Evolutionary conservation across 164 flowering plant species (phyloP).

Genomic region (Taxillus chinensis): DNA sequence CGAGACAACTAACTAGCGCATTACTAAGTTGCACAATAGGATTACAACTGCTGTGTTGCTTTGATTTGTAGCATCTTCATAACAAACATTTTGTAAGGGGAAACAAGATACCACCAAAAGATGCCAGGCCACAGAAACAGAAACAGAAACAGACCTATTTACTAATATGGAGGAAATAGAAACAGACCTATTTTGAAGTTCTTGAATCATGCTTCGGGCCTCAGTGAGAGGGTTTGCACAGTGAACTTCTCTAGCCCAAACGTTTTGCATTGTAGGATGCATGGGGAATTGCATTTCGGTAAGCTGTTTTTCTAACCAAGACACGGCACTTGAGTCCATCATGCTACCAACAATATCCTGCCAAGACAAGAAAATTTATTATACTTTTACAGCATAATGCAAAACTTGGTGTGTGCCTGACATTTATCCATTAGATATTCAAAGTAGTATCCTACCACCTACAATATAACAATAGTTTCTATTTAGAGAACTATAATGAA

Average conservation of each 20-base stretch:
- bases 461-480: too few relatives aligned
- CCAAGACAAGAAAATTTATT: constrained; percentile 5
- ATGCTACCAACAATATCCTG: constrained; percentile 42
- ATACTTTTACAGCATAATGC: neutral
- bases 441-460: neutral
- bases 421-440: neutral
- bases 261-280: constrained; percentile 26
- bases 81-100: too few relatives aligned
- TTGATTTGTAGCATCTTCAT: too few relatives aligned
- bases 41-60: too few relatives aligned
- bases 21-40: too few relatives aligned
- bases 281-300: constrained; percentile 21
- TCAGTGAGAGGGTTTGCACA: constrained; percentile 29
- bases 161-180: too few relatives aligned
- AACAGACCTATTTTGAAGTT: constrained; percentile 20
- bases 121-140: too few relatives aligned
- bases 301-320: constrained; percentile 21
- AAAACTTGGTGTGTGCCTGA: neutral
- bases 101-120: too few relatives aligned
- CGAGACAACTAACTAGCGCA: too few relatives aligned
- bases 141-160: constrained; percentile 7
- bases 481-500: too few relatives aligned
- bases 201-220: constrained; percentile 37
- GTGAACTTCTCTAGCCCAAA: constrained; percentile 52
- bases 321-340: constrained; percentile 38